phyloP scores from a whole-genome alignment of 2,329 filamentous ascomycete species.

The Rosellinia necatrix region DNA sequence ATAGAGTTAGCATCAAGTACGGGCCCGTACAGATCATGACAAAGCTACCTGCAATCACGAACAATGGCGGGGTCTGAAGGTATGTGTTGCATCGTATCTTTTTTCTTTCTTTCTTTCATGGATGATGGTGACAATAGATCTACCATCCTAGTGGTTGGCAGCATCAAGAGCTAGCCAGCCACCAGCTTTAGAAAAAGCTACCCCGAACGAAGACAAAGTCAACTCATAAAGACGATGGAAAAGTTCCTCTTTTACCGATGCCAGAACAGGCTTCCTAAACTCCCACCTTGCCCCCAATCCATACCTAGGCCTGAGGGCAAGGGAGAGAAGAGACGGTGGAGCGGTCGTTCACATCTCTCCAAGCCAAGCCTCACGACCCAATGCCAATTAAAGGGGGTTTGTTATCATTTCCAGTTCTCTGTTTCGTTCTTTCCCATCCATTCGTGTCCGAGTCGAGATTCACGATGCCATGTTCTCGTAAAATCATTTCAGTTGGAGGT shows the following conservation, averaged over 20 bases:
- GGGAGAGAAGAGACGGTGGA: not conserved
- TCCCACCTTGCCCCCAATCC: slow-evolving; percentile 10
- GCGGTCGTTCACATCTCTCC: slow-evolving; percentile 10
- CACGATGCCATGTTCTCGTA: slow-evolving; percentile 25
- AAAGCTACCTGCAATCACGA: no score
- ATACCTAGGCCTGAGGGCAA: slow-evolving; percentile 5
- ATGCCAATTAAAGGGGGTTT: slow-evolving; percentile 17
- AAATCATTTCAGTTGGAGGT: slow-evolving; percentile 10
- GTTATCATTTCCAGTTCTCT: slow-evolving; percentile 9
- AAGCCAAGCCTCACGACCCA: slow-evolving; percentile 4
- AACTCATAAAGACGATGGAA: slow-evolving; percentile 17
- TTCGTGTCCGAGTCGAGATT: slow-evolving; percentile 20
- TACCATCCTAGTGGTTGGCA: slow-evolving; percentile 4
- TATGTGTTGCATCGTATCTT: slow-evolving; percentile 18
- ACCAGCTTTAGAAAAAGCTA: slow-evolving; percentile 10
- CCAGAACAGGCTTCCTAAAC: slow-evolving; percentile 24
- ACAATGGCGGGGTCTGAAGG: no score
- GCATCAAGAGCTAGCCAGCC: not conserved
- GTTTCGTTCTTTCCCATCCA: slow-evolving; percentile 9
- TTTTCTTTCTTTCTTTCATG: slow-evolving; percentile 18
- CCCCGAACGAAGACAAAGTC: slow-evolving; percentile 11
- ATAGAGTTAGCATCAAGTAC: no score
- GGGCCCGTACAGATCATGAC: no score
- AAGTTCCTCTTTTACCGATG: not conserved
- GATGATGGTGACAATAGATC: slow-evolving; percentile 7